These are phyloP conservation scores for Kitagawia praeruptora DNA, from an alignment of 129 eudicot genomes.

Conservation along the genomic window DNA sequence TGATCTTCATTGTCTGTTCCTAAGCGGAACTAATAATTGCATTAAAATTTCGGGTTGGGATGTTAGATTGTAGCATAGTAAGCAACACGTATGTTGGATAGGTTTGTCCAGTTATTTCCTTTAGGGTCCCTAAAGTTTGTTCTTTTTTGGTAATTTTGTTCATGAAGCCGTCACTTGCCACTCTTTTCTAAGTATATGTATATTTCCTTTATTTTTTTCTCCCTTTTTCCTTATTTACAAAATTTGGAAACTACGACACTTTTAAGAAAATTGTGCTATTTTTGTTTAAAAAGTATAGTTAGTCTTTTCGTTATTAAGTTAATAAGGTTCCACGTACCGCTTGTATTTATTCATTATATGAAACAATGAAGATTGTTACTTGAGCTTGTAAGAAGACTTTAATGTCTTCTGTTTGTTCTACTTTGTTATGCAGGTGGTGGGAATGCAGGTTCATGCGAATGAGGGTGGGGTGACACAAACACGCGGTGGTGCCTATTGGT, in stretches of 20 bases:
- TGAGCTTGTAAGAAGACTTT: background rate
- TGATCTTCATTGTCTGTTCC: background rate
- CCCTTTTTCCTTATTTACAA: background rate
- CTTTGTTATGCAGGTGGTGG: conserved; percentile 62
- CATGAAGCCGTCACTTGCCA: background rate
- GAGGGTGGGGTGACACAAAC: conserved; percentile 98
- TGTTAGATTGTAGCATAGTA: background rate
- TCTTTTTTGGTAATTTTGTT: background rate
- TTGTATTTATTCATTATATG: background rate
- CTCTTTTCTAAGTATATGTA: background rate
- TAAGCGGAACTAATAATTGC: background rate
- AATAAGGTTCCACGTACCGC: background rate
- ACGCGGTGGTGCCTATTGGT: conserved; percentile 97
- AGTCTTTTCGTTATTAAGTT: background rate
- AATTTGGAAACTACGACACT: background rate
- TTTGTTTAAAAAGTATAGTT: background rate
- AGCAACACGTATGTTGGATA: background rate
- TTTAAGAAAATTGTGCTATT: background rate
- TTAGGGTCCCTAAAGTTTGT: background rate
- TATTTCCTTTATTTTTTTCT: background rate
- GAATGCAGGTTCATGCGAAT: conserved; percentile 97
- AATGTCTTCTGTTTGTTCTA: background rate
- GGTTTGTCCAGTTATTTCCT: background rate
- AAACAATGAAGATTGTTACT: background rate
- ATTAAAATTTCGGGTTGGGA: background rate